A percentile compares a stretch with the other conserved stretches of the same genome.
Conservation (phyloP, 2,329 filamentous ascomycete genomes). For the Penicillium sclerotigenum region DNA sequence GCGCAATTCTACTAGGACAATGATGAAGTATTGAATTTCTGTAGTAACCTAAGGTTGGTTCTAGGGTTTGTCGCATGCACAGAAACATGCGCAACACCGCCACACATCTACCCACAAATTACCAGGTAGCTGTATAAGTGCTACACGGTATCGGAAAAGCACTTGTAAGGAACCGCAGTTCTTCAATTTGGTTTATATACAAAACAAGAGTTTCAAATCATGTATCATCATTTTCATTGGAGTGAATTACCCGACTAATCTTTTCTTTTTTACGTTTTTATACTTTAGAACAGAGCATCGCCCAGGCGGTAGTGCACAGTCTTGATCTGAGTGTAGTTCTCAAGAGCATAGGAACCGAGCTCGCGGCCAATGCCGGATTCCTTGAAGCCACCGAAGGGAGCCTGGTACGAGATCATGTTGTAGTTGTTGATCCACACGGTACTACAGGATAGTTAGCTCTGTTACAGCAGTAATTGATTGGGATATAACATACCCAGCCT, state of each 20-base stretch:
- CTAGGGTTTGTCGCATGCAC: not conserved
- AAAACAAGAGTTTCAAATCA: constrained; percentile 1
- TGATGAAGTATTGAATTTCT: not conserved
- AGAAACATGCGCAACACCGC: not conserved
- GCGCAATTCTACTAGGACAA: not conserved
- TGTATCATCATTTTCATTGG: constrained; percentile 1
- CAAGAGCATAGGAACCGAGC: constrained; percentile 48
- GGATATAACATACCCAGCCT: constrained; percentile 55
- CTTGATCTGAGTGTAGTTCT: constrained; percentile 52
- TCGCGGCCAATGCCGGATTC: constrained; percentile 33
- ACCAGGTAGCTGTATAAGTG: not conserved
- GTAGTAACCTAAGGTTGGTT: not conserved
- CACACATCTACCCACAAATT: not conserved
- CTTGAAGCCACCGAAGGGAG: constrained; percentile 42
- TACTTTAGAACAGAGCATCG: constrained; percentile 44
- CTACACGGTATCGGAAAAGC: not conserved
- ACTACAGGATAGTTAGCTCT: constrained; percentile 14
- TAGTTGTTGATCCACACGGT: constrained; percentile 66
- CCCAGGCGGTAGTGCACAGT: constrained; percentile 46
- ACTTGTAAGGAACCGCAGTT: not conserved
- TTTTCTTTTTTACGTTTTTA: constrained; percentile 5
- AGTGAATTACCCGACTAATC: not conserved
- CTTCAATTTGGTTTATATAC: constrained; percentile 16
- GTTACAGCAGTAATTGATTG: constrained; percentile 45
- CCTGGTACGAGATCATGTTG: constrained; percentile 60